These are phyloP conservation scores for Dactylellina cionopaga DNA, from an alignment of 2,329 filamentous ascomycete species.

Conservation along the genomic window DNA sequence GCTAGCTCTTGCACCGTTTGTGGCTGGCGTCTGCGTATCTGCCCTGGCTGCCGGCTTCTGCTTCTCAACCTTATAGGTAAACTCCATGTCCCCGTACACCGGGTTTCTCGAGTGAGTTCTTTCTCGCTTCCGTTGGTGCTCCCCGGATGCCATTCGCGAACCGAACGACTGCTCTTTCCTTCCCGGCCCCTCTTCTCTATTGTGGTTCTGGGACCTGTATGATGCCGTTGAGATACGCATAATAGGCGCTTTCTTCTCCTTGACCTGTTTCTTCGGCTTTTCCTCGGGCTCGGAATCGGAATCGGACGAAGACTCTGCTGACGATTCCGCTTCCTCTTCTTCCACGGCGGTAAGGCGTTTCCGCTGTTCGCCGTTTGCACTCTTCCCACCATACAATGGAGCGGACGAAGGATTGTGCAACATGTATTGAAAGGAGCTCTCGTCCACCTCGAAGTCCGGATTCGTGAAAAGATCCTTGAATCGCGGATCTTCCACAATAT, in stretches of 20 bases:
- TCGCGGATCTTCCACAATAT: constrained; percentile 78
- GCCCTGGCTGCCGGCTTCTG: constrained; percentile 6
- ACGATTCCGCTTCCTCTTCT: constrained; percentile 64
- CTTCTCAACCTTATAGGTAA: constrained; percentile 55
- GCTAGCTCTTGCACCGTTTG: constrained; percentile 31
- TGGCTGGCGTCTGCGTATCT: constrained; percentile 24
- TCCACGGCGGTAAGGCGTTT: constrained; percentile 66
- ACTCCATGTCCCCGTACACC: constrained; percentile 63
- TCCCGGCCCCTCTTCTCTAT: constrained; percentile 57
- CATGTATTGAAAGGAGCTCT: constrained; percentile 85
- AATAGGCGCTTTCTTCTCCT: constrained; percentile 58
- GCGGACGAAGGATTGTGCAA: constrained; percentile 86
- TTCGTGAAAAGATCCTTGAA: constrained; percentile 92
- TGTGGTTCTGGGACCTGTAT: constrained; percentile 66
- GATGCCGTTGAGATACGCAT: constrained; percentile 77
- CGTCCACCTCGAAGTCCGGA: constrained; percentile 90
- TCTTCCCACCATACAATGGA: constrained; percentile 56
- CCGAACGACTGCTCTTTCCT: constrained; percentile 64
- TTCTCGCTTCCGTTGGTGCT: constrained; percentile 52
- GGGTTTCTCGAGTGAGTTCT: constrained; percentile 13
- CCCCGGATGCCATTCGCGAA: constrained; percentile 60
- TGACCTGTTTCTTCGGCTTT: constrained; percentile 57
- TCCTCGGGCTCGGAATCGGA: constrained; percentile 58
- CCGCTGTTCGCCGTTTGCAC: constrained; percentile 59
- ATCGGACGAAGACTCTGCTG: constrained; percentile 57